Evolutionary conservation across 2,329 filamentous ascomycete species (phyloP), one percentile per base, ranked within the genome.

Genomic region (Chaetomiaceae sp.): DNA sequence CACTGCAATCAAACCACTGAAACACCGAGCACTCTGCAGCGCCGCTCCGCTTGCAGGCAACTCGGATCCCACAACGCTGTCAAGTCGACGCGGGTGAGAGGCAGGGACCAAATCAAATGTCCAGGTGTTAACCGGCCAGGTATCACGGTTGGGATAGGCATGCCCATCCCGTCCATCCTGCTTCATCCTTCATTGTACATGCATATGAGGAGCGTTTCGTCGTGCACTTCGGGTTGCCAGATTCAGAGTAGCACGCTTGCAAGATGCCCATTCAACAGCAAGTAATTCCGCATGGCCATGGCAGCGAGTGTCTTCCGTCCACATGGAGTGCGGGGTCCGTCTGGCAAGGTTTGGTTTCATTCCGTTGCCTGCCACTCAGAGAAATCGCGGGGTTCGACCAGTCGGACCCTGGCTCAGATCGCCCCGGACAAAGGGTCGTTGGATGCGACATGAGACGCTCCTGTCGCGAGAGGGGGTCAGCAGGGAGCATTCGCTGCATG

Each of bases 261-360:
- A 37, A 42, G 39, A 13, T 12, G 46, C 35, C 30, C 37, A 35
- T 33, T n/a, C n/a, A n/a, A n/a, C n/a, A n/a, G n/a, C n/a, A n/a
- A n/a, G n/a, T n/a, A n/a, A n/a, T n/a, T n/a, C n/a, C n/a, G n/a
- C n/a, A 17, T 34, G 14, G 19, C 10, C 21, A 14, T 6, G 39
- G 8, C 25, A 47, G 40, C 50, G 49, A 49, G 44, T 49, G 50
- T 50, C 40, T 43, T 27, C 21, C 16, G 48, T 31, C 21, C 10
- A 23, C 30, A 20, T 27, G 23, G 42, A 50, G 46, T 57, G 55
- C 55, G 55, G 55, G 55, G 55, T 57, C 47, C n/a, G n/a, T n/a
- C n/a, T n/a, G n/a, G 25, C 45, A 19, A 44, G 30, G 43, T 33
- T 43, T 19, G 31, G 55, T 53, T 53, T 51, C 54, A 55, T 44